phyloP scores from a whole-genome alignment of 1,139 yeast genomes.

The Geotrichum bryndzae region DNA sequence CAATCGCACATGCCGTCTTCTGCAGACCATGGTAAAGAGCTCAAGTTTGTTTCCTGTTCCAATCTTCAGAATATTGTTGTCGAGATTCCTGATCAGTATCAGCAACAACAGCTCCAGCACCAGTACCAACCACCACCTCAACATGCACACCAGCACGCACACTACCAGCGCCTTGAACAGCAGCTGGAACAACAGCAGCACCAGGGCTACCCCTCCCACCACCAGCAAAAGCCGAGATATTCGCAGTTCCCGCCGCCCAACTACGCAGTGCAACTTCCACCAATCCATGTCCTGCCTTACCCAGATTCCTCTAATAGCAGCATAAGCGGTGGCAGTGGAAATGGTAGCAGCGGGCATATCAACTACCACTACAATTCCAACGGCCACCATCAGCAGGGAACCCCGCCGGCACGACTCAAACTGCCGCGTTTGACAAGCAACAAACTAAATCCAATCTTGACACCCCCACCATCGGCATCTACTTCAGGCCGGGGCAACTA shows the following conservation, averaged over 20 bases:
- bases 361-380: background rate
- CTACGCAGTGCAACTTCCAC: background rate
- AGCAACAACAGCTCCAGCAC: constrained; percentile 7
- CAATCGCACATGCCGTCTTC: background rate
- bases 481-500: background rate
- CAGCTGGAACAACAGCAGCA: constrained; percentile 1
- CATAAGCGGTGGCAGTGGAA: background rate
- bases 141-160: background rate
- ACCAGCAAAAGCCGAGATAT: background rate
- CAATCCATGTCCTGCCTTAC: background rate
- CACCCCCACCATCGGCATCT: background rate
- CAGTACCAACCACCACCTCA: background rate
- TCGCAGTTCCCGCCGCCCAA: background rate
- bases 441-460: background rate
- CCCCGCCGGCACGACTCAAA: background rate
- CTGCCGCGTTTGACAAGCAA: background rate
- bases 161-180: background rate
- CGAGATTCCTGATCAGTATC: background rate
- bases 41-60: constrained; percentile 7
- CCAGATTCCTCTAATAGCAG: background rate
- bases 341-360: background rate
- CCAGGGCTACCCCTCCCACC: background rate
- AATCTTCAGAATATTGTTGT: constrained; percentile 1
- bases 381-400: background rate
- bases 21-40: background rate